Evolutionary conservation across 2,329 filamentous ascomycete genomes (phyloP), one percentile per base, ranked within the genome.

Genomic region (Arthrobotrys sinensis): DNA sequence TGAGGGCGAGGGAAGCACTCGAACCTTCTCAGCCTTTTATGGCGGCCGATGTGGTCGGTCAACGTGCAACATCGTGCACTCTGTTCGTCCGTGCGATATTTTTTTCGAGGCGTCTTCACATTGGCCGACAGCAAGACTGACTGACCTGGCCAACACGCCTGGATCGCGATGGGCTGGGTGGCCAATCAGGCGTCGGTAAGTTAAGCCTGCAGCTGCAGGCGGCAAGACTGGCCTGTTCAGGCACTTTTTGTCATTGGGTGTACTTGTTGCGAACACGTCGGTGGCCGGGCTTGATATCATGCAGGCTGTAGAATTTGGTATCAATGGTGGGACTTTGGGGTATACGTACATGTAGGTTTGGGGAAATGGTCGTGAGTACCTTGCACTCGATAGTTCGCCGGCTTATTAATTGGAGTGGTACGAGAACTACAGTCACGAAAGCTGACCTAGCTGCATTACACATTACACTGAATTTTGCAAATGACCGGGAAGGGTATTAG

Each of bases 101-200:
- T 66, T 48, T 67, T 69, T 70, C 66, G 57, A 45, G 66, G 66
- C 64, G 64, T 67, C 48, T 60, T 60, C n/a, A 43, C 53, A 55
- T 68, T 46, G 66, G 52, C 45, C 53, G 60, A 64, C 45, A 75
- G 38, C 70, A 34, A 38, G 53, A 52, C 21, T n/a, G 64, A 34
- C 64, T 67, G 64, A 46, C 43, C 52, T 65, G 45, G 70, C 60
- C 53, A 69, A 69, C 64, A 76, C 71, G 71, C 67, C 53, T 32
- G 12, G 32, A 21, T 32, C 63, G 32, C 38, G 63, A 67, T 66
- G n/a, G 24, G 60, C 60, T 62, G 53, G 45, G 34, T 24, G 36
- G 38, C 71, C 71, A 76, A 76, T 76, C 71, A 76, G 55, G 28
- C 46, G 46, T 28, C 21, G 24, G 32, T 46, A 60, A 53, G 55